These are phyloP conservation scores for Sechiopsis laciniata DNA, from an alignment of 306 rosid genomes.

Conservation along the genomic window DNA sequence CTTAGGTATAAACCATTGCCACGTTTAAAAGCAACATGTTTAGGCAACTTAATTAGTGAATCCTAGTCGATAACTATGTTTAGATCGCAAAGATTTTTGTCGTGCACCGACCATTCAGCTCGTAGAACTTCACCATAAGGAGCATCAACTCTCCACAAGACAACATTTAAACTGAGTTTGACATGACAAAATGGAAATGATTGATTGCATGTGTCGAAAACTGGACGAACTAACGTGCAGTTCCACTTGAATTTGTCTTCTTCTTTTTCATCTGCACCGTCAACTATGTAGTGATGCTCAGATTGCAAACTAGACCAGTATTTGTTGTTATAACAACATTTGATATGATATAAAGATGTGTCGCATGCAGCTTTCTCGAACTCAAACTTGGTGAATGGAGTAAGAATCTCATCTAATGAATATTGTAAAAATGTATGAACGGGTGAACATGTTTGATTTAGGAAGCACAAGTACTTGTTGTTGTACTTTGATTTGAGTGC, in stretches of 20 bases:
- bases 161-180: not conserved
- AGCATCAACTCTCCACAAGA: not conserved
- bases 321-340: not conserved
- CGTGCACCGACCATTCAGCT: not conserved
- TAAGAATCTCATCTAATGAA: not conserved
- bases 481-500: slow-evolving; percentile 14
- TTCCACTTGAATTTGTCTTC: not conserved
- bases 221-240: slow-evolving; percentile 13
- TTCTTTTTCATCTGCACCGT: not conserved
- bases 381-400: slow-evolving; percentile 16
- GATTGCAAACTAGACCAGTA: not conserved
- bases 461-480: slow-evolving; percentile 14
- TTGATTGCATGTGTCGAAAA: not conserved
- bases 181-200: slow-evolving; percentile 2
- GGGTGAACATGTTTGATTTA: not conserved
- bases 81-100: not conserved
- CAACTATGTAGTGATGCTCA: not conserved
- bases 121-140: not conserved
- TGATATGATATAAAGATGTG: too few species aligned
- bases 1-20: not conserved
- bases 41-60: not conserved
- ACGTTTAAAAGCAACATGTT: slow-evolving; percentile 11
- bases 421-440: not conserved
- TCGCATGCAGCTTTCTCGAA: not conserved
- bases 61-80: not conserved